phyloP scores from a whole-genome alignment of 2,329 filamentous ascomycete species.

The Claviceps sp. region DNA sequence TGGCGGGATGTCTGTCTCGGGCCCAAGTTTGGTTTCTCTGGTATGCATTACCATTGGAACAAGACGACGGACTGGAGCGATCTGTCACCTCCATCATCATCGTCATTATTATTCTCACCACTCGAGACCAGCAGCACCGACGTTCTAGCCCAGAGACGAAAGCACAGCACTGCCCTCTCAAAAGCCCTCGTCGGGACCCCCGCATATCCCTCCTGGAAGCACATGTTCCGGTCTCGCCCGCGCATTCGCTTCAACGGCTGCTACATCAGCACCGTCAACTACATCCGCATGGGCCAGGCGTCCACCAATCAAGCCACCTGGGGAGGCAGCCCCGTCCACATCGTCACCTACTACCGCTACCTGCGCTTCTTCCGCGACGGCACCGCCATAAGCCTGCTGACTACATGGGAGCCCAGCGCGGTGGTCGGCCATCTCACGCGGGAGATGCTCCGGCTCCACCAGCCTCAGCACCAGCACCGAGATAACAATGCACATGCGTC shows the following conservation, averaged over 20 bases:
- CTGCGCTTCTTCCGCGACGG: conserved; percentile 91
- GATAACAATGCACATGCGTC: conserved; percentile 13
- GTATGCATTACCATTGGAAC: conserved; percentile 72
- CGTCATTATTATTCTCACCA: neutral
- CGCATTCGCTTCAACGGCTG: conserved; percentile 87
- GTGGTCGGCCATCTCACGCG: conserved; percentile 74
- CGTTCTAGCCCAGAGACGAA: conserved; percentile 14
- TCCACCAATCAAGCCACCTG: conserved; percentile 60
- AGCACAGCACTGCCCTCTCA: conserved; percentile 23
- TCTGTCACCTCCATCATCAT: conserved; percentile 13
- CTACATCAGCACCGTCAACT: conserved; percentile 96
- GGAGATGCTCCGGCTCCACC: conserved; percentile 45
- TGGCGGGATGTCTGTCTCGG: conserved; percentile 70
- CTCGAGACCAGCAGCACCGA: neutral
- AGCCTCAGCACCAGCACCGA: conserved; percentile 5
- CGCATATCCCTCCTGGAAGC: conserved; percentile 40
- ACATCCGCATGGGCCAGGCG: conserved; percentile 68
- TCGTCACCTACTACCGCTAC: conserved; percentile 97
- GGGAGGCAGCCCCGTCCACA: conserved; percentile 65
- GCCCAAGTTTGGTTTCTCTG: conserved; percentile 60
- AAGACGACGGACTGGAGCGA: conserved; percentile 43
- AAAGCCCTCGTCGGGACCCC: conserved; percentile 25
- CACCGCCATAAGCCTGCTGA: conserved; percentile 65
- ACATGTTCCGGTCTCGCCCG: conserved; percentile 70
- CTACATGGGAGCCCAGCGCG: conserved; percentile 68